Evolutionary conservation across 106 monocot species (phyloP), one percentile per base, ranked within the genome.

Genomic region (Dendrobium chrysotoxum): DNA sequence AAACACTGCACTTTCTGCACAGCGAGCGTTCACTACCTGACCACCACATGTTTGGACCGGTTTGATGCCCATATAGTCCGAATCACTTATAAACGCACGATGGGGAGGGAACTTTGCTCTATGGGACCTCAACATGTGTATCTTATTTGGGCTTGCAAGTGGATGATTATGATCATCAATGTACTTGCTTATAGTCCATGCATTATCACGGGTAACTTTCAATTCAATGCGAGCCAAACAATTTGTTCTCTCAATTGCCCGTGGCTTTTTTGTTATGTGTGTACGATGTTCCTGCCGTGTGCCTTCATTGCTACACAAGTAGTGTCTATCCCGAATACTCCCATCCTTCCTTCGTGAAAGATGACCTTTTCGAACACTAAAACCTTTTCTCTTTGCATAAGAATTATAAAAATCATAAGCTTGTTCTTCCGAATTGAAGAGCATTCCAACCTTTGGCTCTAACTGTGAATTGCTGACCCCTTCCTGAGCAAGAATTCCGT

Each of bases 301-400:
- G 39, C 89, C 91, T 83, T 92, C 91, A 55, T 92, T 89, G 70
- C 89, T 92, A 73, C 91, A 92, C 20, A 92, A 64, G 41, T 81
- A 89, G 76, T 87, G 87, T 72, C 91, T 82, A 77, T 82, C 67
- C 23, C 82, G 80, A 65, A 92, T 65, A 7, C 80, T 83, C 30
- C 87, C 87, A 78, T 92, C 87, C 73, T 64, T 87, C 80, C 91
- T 89, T 80, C 89, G 79, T 65, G 85, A 82, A 81, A 92, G 81
- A 80, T 92, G 91, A 54, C 89, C 89, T 45, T 92, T 92, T 39
- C 89, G 80, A 30, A 92, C 91, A 80, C 91, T 92, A 28, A 89
- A 92, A 40, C 89, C 89, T 68, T 77, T 89, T 72, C 87, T 85
- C 80, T 89, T 88, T 39, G 91, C 91, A 83, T 89, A 92, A 9